These are phyloP conservation scores for Neurospora sp. DNA, from an alignment of 495 filamentous ascomycete genomes.

Conservation along the genomic window DNA sequence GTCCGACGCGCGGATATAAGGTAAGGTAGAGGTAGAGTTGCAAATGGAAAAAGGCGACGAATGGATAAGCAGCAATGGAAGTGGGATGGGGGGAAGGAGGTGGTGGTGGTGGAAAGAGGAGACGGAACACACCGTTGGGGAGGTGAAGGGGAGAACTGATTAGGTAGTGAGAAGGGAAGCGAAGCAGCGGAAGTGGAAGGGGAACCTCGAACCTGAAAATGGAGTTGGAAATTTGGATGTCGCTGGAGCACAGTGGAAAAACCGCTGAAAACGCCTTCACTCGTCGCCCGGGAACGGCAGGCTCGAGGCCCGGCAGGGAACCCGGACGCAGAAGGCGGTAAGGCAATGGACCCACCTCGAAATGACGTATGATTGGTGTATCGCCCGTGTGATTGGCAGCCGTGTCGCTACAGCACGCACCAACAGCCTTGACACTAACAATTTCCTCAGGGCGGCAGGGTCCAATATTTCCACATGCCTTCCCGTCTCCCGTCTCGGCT, in stretches of 20 bases:
- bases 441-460: not conserved
- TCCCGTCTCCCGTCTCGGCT: not conserved
- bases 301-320: not conserved
- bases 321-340: not conserved
- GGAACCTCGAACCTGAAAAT: not conserved
- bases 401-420: not conserved
- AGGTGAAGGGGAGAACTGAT: not conserved
- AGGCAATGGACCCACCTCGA: not conserved
- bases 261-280: not conserved
- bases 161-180: not conserved
- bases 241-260: not conserved
- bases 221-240: not conserved
- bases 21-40: not conserved
- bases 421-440: not conserved
- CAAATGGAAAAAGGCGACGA: not conserved
- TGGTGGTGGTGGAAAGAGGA: not conserved
- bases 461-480: not conserved
- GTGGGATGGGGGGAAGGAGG: not conserved
- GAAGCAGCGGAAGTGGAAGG: not conserved
- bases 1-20: not conserved
- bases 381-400: not conserved
- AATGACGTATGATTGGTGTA: not conserved
- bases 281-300: not conserved
- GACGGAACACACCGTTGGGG: not conserved
- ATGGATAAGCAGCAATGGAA: not conserved